Conservation (phyloP, 306 rosid species). For the Lotus japonicus region DNA sequence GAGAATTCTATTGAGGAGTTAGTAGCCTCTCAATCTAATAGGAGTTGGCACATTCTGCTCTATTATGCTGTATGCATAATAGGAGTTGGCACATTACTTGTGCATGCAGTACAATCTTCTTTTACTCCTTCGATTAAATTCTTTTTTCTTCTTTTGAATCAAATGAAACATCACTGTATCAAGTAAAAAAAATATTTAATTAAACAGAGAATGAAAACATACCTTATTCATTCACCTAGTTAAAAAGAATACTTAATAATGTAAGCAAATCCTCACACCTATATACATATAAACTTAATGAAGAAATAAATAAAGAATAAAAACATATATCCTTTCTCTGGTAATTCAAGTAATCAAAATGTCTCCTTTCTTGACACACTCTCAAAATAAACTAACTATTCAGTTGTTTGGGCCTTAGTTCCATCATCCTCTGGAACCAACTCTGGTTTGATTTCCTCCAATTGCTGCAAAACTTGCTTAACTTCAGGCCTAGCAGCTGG, state of each 20-base stretch:
- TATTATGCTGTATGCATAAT: no score
- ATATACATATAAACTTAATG: conserved; percentile 28
- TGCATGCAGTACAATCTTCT: no score
- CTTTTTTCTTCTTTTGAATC: neutral
- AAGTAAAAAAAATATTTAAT: neutral
- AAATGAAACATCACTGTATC: conserved; percentile 2
- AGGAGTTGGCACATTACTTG: no score
- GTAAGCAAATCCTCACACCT: conserved; percentile 15
- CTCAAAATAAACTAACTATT: conserved; percentile 6
- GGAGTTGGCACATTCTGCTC: no score
- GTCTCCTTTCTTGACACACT: neutral
- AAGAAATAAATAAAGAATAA: conserved; percentile 34
- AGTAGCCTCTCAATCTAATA: no score
- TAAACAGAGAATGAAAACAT: conserved; percentile 17
- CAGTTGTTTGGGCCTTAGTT: conserved; percentile 22
- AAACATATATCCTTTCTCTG: conserved; percentile 16
- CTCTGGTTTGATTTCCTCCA: conserved; percentile 69
- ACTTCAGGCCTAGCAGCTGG: conserved; percentile 73
- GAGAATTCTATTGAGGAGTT: no score
- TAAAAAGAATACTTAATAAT: conserved; percentile 19
- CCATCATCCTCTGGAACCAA: conserved; percentile 45
- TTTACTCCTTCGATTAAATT: no score
- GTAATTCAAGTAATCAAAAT: conserved; percentile 4
- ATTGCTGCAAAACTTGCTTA: conserved; percentile 66
- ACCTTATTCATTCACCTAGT: conserved; percentile 25